phyloP scores from a whole-genome alignment of 2,329 filamentous ascomycete genomes.

The Botryotinia convoluta region DNA sequence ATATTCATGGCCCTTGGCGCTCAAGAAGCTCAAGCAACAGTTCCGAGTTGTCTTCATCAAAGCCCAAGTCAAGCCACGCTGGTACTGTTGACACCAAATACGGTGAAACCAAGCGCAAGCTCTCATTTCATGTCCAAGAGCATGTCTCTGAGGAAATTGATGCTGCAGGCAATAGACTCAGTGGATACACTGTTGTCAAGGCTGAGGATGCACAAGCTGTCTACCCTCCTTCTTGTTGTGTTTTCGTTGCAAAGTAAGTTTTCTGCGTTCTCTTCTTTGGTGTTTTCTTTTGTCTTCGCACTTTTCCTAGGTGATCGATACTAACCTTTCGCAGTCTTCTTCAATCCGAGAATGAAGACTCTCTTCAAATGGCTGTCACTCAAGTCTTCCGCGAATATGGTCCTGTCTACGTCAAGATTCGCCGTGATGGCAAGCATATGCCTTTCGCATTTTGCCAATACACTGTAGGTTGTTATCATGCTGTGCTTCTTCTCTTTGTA shows the following conservation, averaged over 20 bases:
- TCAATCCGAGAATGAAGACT: conserved; percentile 48
- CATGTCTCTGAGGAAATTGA: conserved; percentile 21
- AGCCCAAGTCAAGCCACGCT: not conserved
- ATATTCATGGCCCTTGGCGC: conserved; percentile 34
- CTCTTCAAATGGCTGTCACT: conserved; percentile 53
- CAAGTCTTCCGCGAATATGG: conserved; percentile 54
- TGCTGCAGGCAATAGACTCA: conserved; percentile 8
- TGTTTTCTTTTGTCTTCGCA: not conserved
- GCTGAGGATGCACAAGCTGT: conserved; percentile 34
- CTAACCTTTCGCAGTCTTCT: conserved; percentile 46
- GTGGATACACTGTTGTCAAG: conserved; percentile 24
- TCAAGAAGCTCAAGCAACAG: conserved; percentile 29
- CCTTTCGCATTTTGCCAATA: conserved; percentile 64
- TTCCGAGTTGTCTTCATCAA: conserved; percentile 22
- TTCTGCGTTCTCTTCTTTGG: not conserved
- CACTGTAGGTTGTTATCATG: conserved; percentile 47
- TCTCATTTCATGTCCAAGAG: conserved; percentile 23
- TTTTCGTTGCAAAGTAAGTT: conserved; percentile 66
- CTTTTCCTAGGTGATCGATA: not conserved
- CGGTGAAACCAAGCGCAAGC: conserved; percentile 24
- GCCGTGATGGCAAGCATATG: conserved; percentile 57
- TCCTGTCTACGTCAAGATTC: conserved; percentile 60
- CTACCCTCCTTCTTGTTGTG: conserved; percentile 52
- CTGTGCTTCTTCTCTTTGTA: not conserved
- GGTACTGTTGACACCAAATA: conserved; percentile 9